Evolutionary conservation across 2,329 filamentous ascomycete species (phyloP).

Genomic region (Hypoxylon sp.): DNA sequence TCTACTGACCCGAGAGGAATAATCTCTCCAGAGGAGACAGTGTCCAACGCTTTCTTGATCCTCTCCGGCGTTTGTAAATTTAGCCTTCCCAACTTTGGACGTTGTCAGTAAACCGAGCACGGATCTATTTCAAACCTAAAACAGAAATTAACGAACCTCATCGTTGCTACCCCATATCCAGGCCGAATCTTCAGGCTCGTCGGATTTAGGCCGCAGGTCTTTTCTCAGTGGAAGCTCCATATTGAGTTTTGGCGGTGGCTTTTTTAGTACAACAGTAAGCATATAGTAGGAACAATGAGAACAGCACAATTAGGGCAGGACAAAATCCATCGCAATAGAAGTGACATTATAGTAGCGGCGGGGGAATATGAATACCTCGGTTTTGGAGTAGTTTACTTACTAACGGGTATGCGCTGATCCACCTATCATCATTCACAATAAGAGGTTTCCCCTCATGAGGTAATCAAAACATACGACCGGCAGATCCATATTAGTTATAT

Average conservation of each 20-base stretch:
- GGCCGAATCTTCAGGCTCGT: conserved; percentile 35
- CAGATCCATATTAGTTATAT: neutral
- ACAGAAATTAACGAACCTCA: conserved; percentile 14
- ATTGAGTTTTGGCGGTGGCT: neutral
- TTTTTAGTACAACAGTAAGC: neutral
- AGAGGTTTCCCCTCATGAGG: conserved; percentile 8
- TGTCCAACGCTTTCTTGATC: conserved; percentile 36
- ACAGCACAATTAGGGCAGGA: neutral
- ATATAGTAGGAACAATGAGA: neutral
- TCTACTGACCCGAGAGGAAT: conserved; percentile 28
- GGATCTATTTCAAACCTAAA: neutral
- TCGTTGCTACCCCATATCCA: conserved; percentile 40
- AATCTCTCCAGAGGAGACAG: conserved; percentile 22
- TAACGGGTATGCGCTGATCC: neutral
- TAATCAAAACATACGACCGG: too few species aligned
- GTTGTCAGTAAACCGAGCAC: neutral
- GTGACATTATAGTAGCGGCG: neutral
- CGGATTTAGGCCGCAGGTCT: conserved; percentile 31
- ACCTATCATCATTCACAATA: neutral
- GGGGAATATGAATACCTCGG: conserved; percentile 4
- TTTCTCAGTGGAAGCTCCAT: conserved; percentile 38
- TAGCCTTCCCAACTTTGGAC: conserved; percentile 27
- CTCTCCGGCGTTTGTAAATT: conserved; percentile 38
- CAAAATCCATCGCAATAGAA: neutral
- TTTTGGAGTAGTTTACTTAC: neutral